These are phyloP conservation scores for Trichosanthes cucumerina DNA, from an alignment of 306 rosid genomes.

Conservation along the genomic window DNA sequence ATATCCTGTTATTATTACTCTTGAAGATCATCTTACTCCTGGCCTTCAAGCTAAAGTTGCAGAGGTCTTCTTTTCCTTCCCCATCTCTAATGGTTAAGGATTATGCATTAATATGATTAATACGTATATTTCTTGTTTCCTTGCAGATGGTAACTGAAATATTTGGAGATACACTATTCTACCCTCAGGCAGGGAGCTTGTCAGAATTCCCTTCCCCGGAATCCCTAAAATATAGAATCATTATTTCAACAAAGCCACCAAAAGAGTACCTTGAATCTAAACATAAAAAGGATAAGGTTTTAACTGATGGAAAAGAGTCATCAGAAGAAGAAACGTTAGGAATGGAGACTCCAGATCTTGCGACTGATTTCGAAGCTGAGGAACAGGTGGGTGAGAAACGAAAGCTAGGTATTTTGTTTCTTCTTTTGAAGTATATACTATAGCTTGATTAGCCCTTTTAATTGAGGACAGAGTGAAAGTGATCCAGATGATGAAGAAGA, in stretches of 20 bases:
- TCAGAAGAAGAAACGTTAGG: conserved; percentile 30
- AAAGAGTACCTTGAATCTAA: conserved; percentile 41
- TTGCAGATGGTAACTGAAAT: conserved; percentile 49
- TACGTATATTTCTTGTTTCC: conserved; percentile 10
- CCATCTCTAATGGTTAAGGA: not conserved
- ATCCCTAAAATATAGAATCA: conserved; percentile 46
- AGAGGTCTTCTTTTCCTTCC: conserved; percentile 30
- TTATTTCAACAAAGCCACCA: conserved; percentile 87
- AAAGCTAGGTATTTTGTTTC: not conserved
- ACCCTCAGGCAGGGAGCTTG: conserved; percentile 40
- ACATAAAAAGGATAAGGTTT: conserved; percentile 27
- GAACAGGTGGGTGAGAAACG: conserved; percentile 33
- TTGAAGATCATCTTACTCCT: conserved; percentile 82
- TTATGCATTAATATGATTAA: not conserved
- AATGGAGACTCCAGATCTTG: conserved; percentile 14
- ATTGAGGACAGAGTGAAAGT: conserved; percentile 34
- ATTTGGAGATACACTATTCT: conserved; percentile 67
- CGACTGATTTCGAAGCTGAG: conserved; percentile 24
- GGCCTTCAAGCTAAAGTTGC: conserved; percentile 82
- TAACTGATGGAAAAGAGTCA: conserved; percentile 31
- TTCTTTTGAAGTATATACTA: conserved; percentile 1
- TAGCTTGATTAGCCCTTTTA: conserved; percentile 3
- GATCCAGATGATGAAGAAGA: conserved; percentile 45
- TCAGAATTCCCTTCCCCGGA: conserved; percentile 83
- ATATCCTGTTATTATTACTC: conserved; percentile 74